Conservation (phyloP, 1,284 basidiomycete species). For the Agroathelia rolfsii region DNA sequence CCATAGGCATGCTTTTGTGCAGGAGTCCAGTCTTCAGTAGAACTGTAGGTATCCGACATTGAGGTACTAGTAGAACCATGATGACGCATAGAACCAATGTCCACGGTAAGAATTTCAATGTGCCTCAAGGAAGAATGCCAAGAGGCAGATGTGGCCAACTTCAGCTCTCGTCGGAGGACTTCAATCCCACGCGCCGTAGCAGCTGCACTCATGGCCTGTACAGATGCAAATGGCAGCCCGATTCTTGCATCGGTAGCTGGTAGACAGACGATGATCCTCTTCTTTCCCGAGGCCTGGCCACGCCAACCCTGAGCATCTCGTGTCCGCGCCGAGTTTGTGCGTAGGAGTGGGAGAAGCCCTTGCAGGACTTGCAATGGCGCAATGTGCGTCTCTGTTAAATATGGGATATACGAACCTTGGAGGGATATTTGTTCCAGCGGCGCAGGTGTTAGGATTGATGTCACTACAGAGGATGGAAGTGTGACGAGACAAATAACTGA, state of each 20-base stretch:
- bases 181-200: constrained; percentile 60
- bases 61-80: constrained; percentile 15
- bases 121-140: constrained; percentile 43
- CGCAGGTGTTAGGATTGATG: constrained; percentile 27
- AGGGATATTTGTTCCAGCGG: constrained; percentile 68
- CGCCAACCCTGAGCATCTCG: too few relatives aligned
- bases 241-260: constrained; percentile 59
- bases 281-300: constrained; percentile 37
- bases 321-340: constrained; percentile 43
- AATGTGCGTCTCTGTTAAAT: constrained; percentile 62
- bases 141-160: constrained; percentile 39
- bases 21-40: constrained; percentile 59
- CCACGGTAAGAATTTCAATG: constrained; percentile 53
- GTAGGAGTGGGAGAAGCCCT: constrained; percentile 63
- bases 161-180: constrained; percentile 62
- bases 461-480: constrained; percentile 24
- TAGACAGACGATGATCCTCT: constrained; percentile 60
- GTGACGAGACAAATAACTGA: constrained; percentile 65
- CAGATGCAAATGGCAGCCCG: constrained; percentile 58
- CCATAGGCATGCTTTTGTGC: constrained; percentile 64
- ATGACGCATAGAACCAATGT: constrained; percentile 47
- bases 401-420: constrained; percentile 50
- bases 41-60: constrained; percentile 33
- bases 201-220: constrained; percentile 63
- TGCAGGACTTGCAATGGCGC: constrained; percentile 68